Conservation (phyloP, 345 rosid species). For the Pseudoturritis turrita region DNA sequence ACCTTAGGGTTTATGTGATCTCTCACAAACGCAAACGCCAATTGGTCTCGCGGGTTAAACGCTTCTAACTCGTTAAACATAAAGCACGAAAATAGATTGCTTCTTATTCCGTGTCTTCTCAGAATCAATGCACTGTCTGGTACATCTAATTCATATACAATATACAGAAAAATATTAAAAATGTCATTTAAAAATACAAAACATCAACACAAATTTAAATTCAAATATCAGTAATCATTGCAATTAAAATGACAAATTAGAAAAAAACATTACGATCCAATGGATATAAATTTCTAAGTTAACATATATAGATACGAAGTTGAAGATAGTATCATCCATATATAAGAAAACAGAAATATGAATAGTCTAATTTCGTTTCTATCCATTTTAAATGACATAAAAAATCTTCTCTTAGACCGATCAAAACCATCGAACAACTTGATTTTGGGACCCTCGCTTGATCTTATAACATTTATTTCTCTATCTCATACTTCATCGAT, state of each 20-base stretch:
- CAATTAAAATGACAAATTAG: neutral
- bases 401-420: neutral
- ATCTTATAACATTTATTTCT: neutral
- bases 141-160: slow-evolving; percentile 48
- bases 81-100: slow-evolving; percentile 73
- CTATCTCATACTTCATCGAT: neutral
- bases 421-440: slow-evolving; percentile 10
- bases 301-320: neutral
- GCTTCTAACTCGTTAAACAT: slow-evolving; percentile 81
- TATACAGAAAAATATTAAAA: neutral
- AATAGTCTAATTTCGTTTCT: neutral
- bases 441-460: neutral
- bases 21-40: slow-evolving; percentile 73
- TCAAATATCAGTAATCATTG: neutral
- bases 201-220: neutral
- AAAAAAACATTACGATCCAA: neutral
- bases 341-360: neutral
- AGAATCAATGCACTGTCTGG: slow-evolving; percentile 74
- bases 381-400: neutral
- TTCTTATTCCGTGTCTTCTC: slow-evolving; percentile 57
- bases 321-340: neutral
- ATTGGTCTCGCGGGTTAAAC: slow-evolving; percentile 78
- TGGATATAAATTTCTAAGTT: neutral
- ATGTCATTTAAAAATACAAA: neutral
- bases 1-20: slow-evolving; percentile 55